Conservation (phyloP, 1,139 yeast genomes). For the Hemisphaericaspora subhashii region DNA sequence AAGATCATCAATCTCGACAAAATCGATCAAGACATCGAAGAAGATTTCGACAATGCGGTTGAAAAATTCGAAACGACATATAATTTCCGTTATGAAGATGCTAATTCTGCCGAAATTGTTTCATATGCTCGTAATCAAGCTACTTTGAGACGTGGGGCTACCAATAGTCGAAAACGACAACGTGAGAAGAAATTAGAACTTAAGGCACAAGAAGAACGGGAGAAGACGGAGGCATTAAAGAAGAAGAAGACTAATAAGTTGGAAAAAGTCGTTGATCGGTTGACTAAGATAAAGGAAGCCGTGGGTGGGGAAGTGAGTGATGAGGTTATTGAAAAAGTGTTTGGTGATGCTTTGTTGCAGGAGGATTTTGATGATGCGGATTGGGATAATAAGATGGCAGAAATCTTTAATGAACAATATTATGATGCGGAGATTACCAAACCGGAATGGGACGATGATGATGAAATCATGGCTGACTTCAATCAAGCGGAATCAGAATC, state of each 20-base stretch:
- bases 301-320: conserved; percentile 77
- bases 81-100: conserved; percentile 93
- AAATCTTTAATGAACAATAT: conserved; percentile 80
- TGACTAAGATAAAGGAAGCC: conserved; percentile 75
- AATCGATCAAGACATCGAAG: conserved; percentile 68
- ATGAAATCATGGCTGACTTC: conserved; percentile 27
- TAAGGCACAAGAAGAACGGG: conserved; percentile 50
- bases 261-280: conserved; percentile 73
- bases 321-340: conserved; percentile 59
- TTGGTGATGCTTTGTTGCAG: conserved; percentile 72
- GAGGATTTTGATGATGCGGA: conserved; percentile 89
- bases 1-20: conserved; percentile 56
- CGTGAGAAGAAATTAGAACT: conserved; percentile 70
- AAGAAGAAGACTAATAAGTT: conserved; percentile 76
- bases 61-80: conserved; percentile 90
- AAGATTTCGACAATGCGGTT: conserved; percentile 87
- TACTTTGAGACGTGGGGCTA: conserved; percentile 78
- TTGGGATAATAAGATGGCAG: conserved; percentile 88
- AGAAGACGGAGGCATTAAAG: conserved; percentile 61
- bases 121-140: conserved; percentile 97
- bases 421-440: conserved; percentile 56
- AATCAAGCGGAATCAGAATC: conserved; percentile 26
- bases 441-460: conserved; percentile 41
- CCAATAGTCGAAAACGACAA: conserved; percentile 75
- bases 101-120: conserved; percentile 84